phyloP scores from a whole-genome alignment of 106 monocot species.

The Cymbidium sinense region DNA sequence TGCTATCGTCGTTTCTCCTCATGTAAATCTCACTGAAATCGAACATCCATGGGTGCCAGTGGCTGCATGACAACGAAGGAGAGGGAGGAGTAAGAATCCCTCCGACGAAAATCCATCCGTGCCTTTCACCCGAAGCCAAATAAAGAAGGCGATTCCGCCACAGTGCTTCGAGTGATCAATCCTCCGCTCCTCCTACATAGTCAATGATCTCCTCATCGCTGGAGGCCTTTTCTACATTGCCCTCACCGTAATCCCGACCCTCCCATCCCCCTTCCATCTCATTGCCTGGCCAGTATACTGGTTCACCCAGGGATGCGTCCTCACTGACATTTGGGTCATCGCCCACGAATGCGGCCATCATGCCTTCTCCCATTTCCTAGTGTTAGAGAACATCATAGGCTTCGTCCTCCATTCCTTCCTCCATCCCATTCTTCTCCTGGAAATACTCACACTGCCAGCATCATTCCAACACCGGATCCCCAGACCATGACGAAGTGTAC shows the following conservation, averaged over 20 bases:
- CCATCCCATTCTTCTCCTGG: constrained; percentile 92
- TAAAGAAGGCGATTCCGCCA: constrained; percentile 60
- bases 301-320: constrained; percentile 58
- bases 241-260: constrained; percentile 36
- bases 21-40: background rate
- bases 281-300: constrained; percentile 79
- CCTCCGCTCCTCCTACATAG: constrained; percentile 40
- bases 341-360: constrained; percentile 96
- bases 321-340: constrained; percentile 79
- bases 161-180: constrained; percentile 68
- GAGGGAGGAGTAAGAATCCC: background rate
- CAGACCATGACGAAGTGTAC: constrained; percentile 82
- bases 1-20: too few species aligned
- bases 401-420: constrained; percentile 68
- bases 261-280: constrained; percentile 32
- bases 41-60: constrained; percentile 16
- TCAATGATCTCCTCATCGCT: constrained; percentile 35
- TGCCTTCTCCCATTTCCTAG: constrained; percentile 62
- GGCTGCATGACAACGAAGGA: constrained; percentile 18
- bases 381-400: constrained; percentile 68
- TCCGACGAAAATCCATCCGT: background rate
- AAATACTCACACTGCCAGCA: constrained; percentile 89
- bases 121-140: constrained; percentile 46
- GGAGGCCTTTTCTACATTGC: constrained; percentile 44
- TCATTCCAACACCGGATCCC: constrained; percentile 84